Base-by-base conservation (phyloP, 768 basidiomycete genomes). In the Boletus fagicola region DNA sequence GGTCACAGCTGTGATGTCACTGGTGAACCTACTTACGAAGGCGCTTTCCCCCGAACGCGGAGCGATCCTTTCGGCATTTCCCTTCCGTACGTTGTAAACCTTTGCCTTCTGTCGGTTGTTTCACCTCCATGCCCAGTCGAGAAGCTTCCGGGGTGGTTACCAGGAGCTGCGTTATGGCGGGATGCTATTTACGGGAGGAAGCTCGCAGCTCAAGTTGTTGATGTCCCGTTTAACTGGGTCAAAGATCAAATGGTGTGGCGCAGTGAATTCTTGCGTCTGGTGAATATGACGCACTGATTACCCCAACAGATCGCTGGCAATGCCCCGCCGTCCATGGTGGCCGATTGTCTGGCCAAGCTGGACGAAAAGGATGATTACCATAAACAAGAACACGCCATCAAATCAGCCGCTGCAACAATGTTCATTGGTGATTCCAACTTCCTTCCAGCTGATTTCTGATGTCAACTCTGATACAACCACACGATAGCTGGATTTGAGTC, bases 301-400 rank as follows among this genome's bases (percentile, higher is more conserved):
- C 4, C 16, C 12, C 11, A 5, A 15, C 15, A 69, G 70, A 49
- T 39, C 26, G 8, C 39, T 0, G 69, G 64, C 1, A 53, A 39
- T 18, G 60, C 69, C 8, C 61, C 61, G 16, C 59, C 63, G 2
- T 72, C 67, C 7, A 56, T 72, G 57, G 71, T 72, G 11, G 60
- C 67, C 8, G 65, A 68, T 42, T 66, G 58, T 36, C 47, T 72
- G 44, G 24, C 38, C 3, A 50, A 62, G 42, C 48, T 64, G 2
- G 60, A 71, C 26, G 50, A 61, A 49, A 62, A 55, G 16, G 58
- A 57, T 1, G 62, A 69, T 47, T 28, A 35, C 13, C 13, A 47
- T 7, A 56, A 45, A 26, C 63, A 63, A 50, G 71, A 68, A 30
- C 5, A 57, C 8, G 62, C 65, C n/a, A 71, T 72, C 46, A 70